Evolutionary conservation across 2,329 filamentous ascomycete species (phyloP).

Genomic region (Xenoacremonium recifei): DNA sequence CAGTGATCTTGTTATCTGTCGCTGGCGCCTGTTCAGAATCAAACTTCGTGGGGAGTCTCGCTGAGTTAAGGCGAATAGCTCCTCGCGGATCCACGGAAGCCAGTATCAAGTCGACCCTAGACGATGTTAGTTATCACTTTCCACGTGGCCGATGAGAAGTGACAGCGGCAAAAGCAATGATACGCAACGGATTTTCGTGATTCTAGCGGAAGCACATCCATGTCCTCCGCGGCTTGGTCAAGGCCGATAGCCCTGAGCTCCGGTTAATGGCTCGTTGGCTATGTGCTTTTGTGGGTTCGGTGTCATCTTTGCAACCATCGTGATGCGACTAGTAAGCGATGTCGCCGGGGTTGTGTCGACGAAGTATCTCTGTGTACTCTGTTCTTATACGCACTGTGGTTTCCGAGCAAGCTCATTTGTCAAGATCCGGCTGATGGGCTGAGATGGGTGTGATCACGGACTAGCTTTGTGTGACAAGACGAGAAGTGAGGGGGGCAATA

Average conservation of each 20-base stretch:
- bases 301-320: neutral
- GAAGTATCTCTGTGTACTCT: conserved; percentile 23
- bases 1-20: no score
- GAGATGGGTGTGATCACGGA: no score
- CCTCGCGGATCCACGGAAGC: conserved; percentile 12
- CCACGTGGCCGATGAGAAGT: conserved; percentile 20
- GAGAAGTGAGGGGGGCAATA: no score
- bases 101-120: conserved; percentile 13
- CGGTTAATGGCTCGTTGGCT: no score
- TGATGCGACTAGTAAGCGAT: conserved; percentile 21
- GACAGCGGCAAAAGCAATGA: conserved; percentile 18
- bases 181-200: no score
- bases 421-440: no score
- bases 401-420: conserved; percentile 19
- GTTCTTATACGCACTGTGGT: conserved; percentile 24
- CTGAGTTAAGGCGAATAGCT: conserved; percentile 7
- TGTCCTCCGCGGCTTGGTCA: conserved; percentile 6
- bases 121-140: conserved; percentile 15
- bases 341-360: conserved; percentile 8
- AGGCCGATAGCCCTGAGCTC: no score
- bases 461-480: no score
- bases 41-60: no score
- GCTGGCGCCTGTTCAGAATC: no score
- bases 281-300: neutral
- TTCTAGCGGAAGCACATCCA: no score